A percentile compares a stretch with the other conserved stretches of the same genome.
These are phyloP conservation scores for Trichoderma hamatum DNA, from an alignment of 2,329 filamentous ascomycete genomes.

Conservation along the genomic window DNA sequence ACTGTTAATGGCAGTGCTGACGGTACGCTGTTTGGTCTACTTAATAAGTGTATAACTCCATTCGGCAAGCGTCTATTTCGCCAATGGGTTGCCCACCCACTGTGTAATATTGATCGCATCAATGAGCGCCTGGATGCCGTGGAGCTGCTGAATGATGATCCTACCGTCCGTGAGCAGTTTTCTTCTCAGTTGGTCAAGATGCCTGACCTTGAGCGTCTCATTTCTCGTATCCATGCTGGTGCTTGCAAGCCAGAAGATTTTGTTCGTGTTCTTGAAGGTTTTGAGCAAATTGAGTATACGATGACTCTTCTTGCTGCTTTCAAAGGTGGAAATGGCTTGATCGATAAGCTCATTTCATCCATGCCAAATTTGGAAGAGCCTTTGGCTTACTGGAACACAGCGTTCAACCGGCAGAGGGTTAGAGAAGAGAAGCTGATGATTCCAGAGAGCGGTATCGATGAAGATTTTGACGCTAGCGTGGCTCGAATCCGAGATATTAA, in stretches of 20 bases:
- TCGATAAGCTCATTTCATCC: conserved; percentile 77
- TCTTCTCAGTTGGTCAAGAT: conserved; percentile 85
- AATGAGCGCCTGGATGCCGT: conserved; percentile 94
- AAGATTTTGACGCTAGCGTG: conserved; percentile 86
- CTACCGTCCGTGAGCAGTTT: conserved; percentile 80
- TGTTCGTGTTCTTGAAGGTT: conserved; percentile 88
- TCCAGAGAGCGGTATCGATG: conserved; percentile 83
- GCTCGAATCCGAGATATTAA: conserved; percentile 77
- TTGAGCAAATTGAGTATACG: conserved; percentile 96
- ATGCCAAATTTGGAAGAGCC: conserved; percentile 83
- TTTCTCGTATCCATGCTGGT: conserved; percentile 91
- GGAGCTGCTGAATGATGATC: conserved; percentile 85
- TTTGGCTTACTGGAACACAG: conserved; percentile 84
- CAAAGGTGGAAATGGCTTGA: conserved; percentile 76
- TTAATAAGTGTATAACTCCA: conserved; percentile 93
- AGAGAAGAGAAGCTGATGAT: conserved; percentile 80
- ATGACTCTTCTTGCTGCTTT: conserved; percentile 77
- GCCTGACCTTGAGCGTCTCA: conserved; percentile 90
- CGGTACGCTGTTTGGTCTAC: conserved; percentile 84
- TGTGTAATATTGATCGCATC: conserved; percentile 84
- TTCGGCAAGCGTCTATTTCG: conserved; percentile 96
- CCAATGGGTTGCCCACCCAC: conserved; percentile 95
- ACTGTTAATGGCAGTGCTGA: conserved; percentile 82
- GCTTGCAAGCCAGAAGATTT: conserved; percentile 92
- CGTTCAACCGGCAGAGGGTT: conserved; percentile 82